These are phyloP conservation scores for Penicillium sp. DNA, from an alignment of 2,329 filamentous ascomycete genomes.

Conservation along the genomic window DNA sequence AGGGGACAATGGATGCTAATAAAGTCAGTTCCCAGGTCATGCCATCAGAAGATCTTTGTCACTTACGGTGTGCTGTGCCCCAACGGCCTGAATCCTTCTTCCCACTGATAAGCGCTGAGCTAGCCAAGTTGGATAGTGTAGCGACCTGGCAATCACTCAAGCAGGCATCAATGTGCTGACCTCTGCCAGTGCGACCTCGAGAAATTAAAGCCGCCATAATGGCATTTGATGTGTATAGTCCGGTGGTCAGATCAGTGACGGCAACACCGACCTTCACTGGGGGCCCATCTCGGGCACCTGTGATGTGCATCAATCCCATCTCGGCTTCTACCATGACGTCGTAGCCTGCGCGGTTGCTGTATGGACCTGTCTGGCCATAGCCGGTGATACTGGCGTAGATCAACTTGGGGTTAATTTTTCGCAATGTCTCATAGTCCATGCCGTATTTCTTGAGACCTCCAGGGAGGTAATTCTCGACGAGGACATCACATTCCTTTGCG, in stretches of 20 bases:
- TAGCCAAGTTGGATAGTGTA: conserved; percentile 91
- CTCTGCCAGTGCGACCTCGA: conserved; percentile 67
- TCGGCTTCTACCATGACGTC: conserved; percentile 99
- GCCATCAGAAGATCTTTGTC: not conserved
- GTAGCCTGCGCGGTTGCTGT: conserved; percentile 82
- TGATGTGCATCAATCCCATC: conserved; percentile 98
- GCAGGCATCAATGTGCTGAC: conserved; percentile 88
- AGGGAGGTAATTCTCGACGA: conserved; percentile 96
- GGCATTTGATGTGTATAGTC: conserved; percentile 89
- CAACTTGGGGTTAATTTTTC: conserved; percentile 74
- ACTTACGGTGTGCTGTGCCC: conserved; percentile 88
- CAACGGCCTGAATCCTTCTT: conserved; percentile 83
- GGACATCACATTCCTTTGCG: conserved; percentile 77
- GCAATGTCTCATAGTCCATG: conserved; percentile 80
- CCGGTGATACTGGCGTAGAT: conserved; percentile 97
- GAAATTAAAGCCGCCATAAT: conserved; percentile 91
- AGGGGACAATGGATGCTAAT: conserved; percentile 90
- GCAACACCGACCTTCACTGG: conserved; percentile 97
- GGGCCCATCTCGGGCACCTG: conserved; percentile 77
- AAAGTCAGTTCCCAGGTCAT: conserved; percentile 23
- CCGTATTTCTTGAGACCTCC: conserved; percentile 84
- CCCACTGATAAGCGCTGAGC: conserved; percentile 82
- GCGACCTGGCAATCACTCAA: conserved; percentile 94
- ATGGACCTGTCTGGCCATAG: conserved; percentile 93
- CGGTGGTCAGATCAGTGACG: conserved; percentile 92